Percentiles rank a stretch among this genome's conserved stretches.
Evolutionary conservation across 2,329 filamentous ascomycete species (phyloP).

Genomic region (Sphaerostilbella broomeana): DNA sequence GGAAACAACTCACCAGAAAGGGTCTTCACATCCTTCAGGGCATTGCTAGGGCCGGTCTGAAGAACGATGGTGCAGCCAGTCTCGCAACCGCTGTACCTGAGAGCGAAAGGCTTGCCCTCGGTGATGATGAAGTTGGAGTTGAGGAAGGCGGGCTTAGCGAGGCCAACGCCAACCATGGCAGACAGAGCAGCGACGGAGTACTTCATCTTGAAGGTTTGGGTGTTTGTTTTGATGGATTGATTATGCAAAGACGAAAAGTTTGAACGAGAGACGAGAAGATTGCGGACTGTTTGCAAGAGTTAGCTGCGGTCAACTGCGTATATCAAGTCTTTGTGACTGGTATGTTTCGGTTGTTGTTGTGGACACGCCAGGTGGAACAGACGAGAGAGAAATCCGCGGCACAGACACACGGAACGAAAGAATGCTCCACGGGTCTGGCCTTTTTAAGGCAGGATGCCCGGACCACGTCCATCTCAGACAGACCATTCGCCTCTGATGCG

Average conservation of each 20-base stretch:
- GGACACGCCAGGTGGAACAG: too few relatives aligned
- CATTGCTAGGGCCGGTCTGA: constrained; percentile 24
- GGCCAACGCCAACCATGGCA: constrained; percentile 23
- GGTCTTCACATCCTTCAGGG: constrained; percentile 26
- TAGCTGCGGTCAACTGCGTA: not conserved
- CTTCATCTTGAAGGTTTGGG: constrained; percentile 29
- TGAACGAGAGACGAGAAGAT: constrained; percentile 12
- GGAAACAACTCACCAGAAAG: too few relatives aligned
- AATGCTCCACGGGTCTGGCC: too few relatives aligned
- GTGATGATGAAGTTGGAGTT: constrained; percentile 26
- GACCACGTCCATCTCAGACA: too few relatives aligned
- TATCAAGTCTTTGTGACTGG: not conserved
- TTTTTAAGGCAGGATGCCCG: too few relatives aligned
- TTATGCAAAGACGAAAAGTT: constrained; percentile 5
- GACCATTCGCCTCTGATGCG: too few relatives aligned
- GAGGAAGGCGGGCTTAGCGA: constrained; percentile 26
- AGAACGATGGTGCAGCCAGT: constrained; percentile 30
- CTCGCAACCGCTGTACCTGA: constrained; percentile 27
- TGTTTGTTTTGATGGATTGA: too few relatives aligned
- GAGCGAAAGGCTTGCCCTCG: constrained; percentile 27
- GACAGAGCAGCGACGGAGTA: constrained; percentile 26
- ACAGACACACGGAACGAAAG: too few relatives aligned
- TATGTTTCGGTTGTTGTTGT: too few relatives aligned
- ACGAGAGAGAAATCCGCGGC: too few relatives aligned
- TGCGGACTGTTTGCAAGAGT: not conserved